phyloP scores from a whole-genome alignment of 768 basidiomycete genomes.

The Cyclocybe aegerita region DNA sequence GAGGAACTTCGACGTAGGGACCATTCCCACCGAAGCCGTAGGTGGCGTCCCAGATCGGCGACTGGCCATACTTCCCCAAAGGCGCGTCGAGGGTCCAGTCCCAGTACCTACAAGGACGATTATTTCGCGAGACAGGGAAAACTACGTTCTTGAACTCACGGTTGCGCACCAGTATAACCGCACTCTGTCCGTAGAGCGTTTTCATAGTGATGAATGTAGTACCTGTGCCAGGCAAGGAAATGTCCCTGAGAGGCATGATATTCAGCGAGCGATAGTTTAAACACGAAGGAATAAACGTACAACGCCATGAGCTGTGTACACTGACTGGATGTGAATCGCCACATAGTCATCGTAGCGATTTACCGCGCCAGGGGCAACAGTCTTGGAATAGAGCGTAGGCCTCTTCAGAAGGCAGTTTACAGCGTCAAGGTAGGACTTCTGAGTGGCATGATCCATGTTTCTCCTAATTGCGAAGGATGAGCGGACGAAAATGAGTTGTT shows the following conservation, averaged over 20 bases:
- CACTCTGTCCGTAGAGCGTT: constrained; percentile 21
- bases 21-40: constrained; percentile 15
- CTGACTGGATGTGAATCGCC: constrained; percentile 22
- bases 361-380: constrained; percentile 16
- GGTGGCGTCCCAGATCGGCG: constrained; percentile 4
- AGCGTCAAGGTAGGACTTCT: constrained; percentile 15
- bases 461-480: constrained; percentile 5
- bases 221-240: constrained; percentile 26
- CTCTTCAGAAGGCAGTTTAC: constrained; percentile 20
- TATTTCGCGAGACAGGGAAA: background rate
- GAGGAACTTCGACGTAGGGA: constrained; percentile 6
- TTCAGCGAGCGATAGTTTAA: background rate
- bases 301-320: constrained; percentile 20
- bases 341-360: constrained; percentile 26
- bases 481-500: background rate
- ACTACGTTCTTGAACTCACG: constrained; percentile 12
- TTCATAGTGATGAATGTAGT: constrained; percentile 19
- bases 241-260: constrained; percentile 14
- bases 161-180: constrained; percentile 21
- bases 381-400: constrained; percentile 15
- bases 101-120: constrained; percentile 9
- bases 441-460: constrained; percentile 5
- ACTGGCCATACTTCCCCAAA: constrained; percentile 2
- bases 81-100: constrained; percentile 14
- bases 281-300: constrained; percentile 9